A percentile compares a stretch with the other conserved stretches of the same genome.
These are phyloP conservation scores for Chaetomium strumarium DNA, from an alignment of 2,329 filamentous ascomycete species.

Conservation along the genomic window DNA sequence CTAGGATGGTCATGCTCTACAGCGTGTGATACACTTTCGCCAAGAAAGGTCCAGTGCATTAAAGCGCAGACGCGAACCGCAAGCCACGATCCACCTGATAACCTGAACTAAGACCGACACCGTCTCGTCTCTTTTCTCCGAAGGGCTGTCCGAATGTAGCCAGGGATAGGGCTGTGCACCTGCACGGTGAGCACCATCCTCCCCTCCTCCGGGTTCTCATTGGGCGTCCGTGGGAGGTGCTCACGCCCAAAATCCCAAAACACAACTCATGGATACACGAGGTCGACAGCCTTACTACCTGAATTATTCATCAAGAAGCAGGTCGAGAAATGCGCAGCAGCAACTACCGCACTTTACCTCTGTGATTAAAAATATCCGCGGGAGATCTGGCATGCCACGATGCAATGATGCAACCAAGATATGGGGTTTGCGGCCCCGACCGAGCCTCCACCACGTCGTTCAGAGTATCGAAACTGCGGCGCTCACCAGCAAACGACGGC, in stretches of 20 bases:
- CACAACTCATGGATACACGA: conserved; percentile 6
- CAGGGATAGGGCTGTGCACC: conserved; percentile 24
- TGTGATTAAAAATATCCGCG: conserved; percentile 25
- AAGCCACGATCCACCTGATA: conserved; percentile 20
- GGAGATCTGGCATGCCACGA: conserved; percentile 22
- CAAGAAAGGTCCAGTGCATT: not conserved
- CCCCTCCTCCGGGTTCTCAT: conserved; percentile 11
- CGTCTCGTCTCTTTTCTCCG: conserved; percentile 8
- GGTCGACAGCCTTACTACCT: conserved; percentile 16
- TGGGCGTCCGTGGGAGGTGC: conserved; percentile 11
- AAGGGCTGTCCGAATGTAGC: conserved; percentile 20
- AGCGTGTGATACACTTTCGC: not conserved
- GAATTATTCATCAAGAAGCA: conserved; percentile 12
- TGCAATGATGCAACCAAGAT: conserved; percentile 21
- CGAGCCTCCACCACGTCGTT: conserved; percentile 21
- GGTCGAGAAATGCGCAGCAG: conserved; percentile 24
- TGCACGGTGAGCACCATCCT: conserved; percentile 16
- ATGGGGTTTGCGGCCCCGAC: conserved; percentile 16
- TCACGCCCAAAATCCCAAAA: conserved; percentile 16
- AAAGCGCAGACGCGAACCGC: conserved; percentile 13
- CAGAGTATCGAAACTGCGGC: not conserved
- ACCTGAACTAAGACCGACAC: not conserved
- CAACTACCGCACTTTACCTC: conserved; percentile 16
- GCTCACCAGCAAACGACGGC: not conserved
- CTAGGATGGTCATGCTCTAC: not conserved